Conservation (phyloP, 129 eudicot genomes). For the Oenanthe sinensis region DNA sequence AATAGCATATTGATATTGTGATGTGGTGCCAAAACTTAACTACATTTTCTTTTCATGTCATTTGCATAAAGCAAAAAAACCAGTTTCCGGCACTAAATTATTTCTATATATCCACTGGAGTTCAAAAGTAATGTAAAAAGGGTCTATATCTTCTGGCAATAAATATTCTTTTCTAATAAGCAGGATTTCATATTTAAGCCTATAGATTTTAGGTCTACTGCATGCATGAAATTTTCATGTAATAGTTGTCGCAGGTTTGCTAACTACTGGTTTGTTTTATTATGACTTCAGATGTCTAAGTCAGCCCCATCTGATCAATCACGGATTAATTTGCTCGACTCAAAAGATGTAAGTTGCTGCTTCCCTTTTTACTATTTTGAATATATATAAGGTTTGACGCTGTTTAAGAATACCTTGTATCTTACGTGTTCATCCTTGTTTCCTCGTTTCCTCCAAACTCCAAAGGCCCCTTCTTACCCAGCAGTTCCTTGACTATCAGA, state of each 20-base stretch:
- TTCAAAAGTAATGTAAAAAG: not conserved
- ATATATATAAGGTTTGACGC: not conserved
- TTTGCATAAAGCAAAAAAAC: not conserved
- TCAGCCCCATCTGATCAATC: conserved; percentile 95
- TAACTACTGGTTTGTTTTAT: conserved; percentile 4
- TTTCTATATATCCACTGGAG: not conserved
- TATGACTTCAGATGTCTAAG: conserved; percentile 77
- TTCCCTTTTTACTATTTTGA: not conserved
- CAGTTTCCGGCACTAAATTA: not conserved
- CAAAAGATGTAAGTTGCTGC: conserved; percentile 76
- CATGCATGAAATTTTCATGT: not conserved
- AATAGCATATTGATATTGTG: not conserved
- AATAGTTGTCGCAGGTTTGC: not conserved
- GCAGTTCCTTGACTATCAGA: not conserved
- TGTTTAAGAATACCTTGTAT: not conserved
- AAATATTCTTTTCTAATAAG: not conserved
- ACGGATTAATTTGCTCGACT: conserved; percentile 86
- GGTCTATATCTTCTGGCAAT: not conserved
- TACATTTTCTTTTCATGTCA: not conserved
- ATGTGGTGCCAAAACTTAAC: not conserved
- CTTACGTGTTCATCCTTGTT: not conserved
- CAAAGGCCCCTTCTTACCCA: not conserved
- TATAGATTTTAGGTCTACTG: not conserved
- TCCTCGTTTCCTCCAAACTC: not conserved
- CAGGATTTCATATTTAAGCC: not conserved